A percentile compares a stretch with the other conserved stretches of the same genome.
phyloP scores from a whole-genome alignment of 2,329 filamentous ascomycete genomes.

The Colletotrichum acutatum region DNA sequence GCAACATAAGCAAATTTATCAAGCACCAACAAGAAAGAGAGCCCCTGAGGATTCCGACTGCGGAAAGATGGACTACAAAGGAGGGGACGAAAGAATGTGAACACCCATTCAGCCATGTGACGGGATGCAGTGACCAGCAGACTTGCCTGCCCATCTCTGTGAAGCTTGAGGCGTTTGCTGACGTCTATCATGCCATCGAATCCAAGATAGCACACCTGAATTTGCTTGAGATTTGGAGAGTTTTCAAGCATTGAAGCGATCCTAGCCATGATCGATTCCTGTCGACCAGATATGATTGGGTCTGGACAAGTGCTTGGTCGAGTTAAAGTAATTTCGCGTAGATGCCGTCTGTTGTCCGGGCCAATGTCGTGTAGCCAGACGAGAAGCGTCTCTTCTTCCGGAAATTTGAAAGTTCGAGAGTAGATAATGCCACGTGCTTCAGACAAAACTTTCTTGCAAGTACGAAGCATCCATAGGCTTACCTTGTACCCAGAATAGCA shows the following conservation, averaged over 20 bases:
- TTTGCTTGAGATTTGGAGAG: neutral
- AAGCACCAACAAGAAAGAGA: neutral
- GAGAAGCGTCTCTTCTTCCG: neutral
- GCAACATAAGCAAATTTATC: neutral
- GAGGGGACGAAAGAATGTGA: neutral
- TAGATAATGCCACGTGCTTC: neutral
- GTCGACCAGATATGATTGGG: too few relatives aligned
- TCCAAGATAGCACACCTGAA: neutral
- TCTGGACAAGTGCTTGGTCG: too few relatives aligned
- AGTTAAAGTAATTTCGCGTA: neutral
- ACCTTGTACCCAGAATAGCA: too few relatives aligned
- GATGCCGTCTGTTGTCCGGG: neutral
- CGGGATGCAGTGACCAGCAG: neutral
- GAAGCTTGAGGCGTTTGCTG: neutral
- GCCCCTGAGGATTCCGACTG: neutral
- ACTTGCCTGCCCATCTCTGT: neutral
- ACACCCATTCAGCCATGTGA: neutral
- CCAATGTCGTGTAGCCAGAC: neutral
- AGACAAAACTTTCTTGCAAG: neutral
- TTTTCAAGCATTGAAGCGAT: neutral
- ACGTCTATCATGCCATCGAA: neutral
- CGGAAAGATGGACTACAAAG: neutral
- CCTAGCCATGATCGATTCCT: too few relatives aligned
- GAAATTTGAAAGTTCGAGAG: neutral
- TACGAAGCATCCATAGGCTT: neutral